phyloP scores from a whole-genome alignment of 2,329 filamentous ascomycete species.

The Neopestalotiopsis clavispora region DNA sequence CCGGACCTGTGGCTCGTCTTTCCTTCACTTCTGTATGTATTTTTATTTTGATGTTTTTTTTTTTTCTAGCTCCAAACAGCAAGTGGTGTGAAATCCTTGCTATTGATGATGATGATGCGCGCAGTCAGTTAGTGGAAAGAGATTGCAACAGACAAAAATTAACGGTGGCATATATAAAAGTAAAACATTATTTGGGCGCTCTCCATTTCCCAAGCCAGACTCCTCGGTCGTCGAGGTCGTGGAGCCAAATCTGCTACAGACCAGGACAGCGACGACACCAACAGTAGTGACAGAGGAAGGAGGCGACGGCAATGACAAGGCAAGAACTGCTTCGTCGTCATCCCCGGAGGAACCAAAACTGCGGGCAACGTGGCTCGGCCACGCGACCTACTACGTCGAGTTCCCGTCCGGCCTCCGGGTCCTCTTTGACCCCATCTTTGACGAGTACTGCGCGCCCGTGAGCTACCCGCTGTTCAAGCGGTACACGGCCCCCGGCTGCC shows the following conservation, averaged over 20 bases:
- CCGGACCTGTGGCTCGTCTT: slow-evolving; percentile 6
- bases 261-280: not conserved
- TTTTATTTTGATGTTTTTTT: no score
- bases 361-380: slow-evolving; percentile 91
- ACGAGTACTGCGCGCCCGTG: slow-evolving; percentile 82
- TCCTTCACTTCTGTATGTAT: not conserved
- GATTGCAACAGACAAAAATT: no score
- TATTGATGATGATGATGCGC: no score
- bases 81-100: no score
- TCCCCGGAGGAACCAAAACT: slow-evolving; percentile 53
- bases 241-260: not conserved
- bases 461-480: slow-evolving; percentile 74
- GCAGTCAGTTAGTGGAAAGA: no score
- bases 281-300: not conserved
- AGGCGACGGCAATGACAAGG: slow-evolving; percentile 34
- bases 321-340: no score
- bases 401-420: slow-evolving; percentile 86
- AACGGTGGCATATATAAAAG: not conserved
- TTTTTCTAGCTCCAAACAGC: not conserved
- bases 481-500: slow-evolving; percentile 78
- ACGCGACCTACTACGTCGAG: slow-evolving; percentile 92
- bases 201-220: not conserved
- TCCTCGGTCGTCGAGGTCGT: slow-evolving; percentile 3
- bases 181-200: not conserved
- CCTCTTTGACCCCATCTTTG: slow-evolving; percentile 93